Evolutionary conservation across 1,139 yeast genomes (phyloP).

Genomic region (Taphrina wiesneri): DNA sequence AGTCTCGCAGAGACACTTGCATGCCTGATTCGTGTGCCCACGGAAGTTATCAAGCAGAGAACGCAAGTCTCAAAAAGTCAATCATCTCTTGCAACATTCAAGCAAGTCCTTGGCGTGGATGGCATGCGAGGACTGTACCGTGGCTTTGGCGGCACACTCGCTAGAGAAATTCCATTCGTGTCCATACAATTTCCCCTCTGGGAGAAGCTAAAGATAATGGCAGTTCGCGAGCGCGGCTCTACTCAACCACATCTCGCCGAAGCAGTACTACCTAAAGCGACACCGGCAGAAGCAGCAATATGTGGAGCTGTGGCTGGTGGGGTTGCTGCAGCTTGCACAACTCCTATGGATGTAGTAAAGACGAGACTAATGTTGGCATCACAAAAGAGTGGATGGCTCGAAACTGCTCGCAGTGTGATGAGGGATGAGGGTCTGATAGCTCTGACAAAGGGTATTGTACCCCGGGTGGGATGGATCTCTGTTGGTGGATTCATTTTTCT

Average conservation of each 20-base stretch:
- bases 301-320: constrained; percentile 97
- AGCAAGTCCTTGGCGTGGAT: constrained; percentile 58
- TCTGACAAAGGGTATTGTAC: constrained; percentile 82
- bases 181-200: constrained; percentile 92
- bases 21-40: constrained; percentile 91
- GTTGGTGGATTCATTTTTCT: constrained; percentile 97
- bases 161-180: constrained; percentile 95
- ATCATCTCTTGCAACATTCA: constrained; percentile 67
- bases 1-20: constrained; percentile 91
- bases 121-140: constrained; percentile 80
- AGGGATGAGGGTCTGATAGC: constrained; percentile 68
- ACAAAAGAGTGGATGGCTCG: constrained; percentile 52
- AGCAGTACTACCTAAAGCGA: constrained; percentile 48
- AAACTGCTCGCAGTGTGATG: constrained; percentile 54
- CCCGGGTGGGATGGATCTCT: constrained; percentile 95
- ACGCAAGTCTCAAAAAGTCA: constrained; percentile 70
- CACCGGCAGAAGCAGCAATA: constrained; percentile 78
- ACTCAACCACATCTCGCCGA: constrained; percentile 39
- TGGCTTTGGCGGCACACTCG: constrained; percentile 88
- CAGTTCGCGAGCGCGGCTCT: constrained; percentile 40
- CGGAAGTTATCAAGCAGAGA: constrained; percentile 92
- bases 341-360: constrained; percentile 90
- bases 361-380: constrained; percentile 81
- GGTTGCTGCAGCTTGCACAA: constrained; percentile 87
- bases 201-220: constrained; percentile 73